These are phyloP conservation scores for Phytophthora quininea DNA, from an alignment of 352 stramenopile species.

Conservation along the genomic window DNA sequence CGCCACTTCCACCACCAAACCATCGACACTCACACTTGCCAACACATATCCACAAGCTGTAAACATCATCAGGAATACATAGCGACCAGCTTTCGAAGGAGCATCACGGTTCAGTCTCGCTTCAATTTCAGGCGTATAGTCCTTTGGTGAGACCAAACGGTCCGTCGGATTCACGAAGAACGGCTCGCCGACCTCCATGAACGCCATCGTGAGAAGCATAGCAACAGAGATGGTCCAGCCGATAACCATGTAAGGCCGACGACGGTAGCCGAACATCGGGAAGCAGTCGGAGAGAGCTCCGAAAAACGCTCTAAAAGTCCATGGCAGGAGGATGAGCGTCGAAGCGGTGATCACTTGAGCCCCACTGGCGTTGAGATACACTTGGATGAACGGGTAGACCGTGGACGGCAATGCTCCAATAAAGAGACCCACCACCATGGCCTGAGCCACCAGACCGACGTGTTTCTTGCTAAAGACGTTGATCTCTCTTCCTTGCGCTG, in stretches of 20 bases:
- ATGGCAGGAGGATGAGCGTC: not conserved
- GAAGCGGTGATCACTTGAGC: not conserved
- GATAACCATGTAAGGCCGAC: not conserved
- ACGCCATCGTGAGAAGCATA: not conserved
- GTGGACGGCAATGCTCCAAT: conserved; percentile 1
- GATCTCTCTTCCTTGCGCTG: conserved; percentile 33
- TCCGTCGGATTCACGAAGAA: not conserved
- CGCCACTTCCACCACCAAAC: not conserved
- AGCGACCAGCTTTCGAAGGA: not conserved
- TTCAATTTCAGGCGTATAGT: not conserved
- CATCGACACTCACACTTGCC: not conserved
- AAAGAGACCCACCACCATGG: conserved; percentile 45
- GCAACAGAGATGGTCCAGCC: not conserved
- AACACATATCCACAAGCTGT: not conserved
- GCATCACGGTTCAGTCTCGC: not conserved
- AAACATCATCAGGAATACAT: not conserved
- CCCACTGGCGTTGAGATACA: too few species aligned
- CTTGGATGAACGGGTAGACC: not conserved
- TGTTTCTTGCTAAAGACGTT: conserved; percentile 33
- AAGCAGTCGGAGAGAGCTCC: not conserved
- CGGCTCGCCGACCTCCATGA: not conserved
- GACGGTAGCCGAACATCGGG: not conserved
- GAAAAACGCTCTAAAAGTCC: not conserved
- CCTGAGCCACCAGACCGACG: conserved; percentile 45
- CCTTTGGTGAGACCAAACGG: not conserved